phyloP scores from a whole-genome alignment of 2,329 filamentous ascomycete genomes.

The Nigrospora sphaerica region DNA sequence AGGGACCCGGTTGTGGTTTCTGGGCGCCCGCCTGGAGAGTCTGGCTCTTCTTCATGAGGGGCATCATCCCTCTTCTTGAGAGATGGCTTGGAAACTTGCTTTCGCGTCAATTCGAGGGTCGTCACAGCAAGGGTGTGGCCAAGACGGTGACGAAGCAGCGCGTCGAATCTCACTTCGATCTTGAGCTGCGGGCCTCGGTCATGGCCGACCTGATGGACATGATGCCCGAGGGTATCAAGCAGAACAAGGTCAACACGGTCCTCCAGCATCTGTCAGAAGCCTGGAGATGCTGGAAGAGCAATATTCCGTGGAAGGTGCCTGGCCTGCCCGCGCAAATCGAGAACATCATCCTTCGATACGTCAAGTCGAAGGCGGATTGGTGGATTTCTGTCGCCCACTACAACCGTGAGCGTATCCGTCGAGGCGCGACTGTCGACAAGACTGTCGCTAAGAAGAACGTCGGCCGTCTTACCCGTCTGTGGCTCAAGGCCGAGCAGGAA shows the following conservation, averaged over 20 bases:
- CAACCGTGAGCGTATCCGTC: slow-evolving; percentile 92
- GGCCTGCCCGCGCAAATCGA: slow-evolving; percentile 94
- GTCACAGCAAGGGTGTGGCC: slow-evolving; percentile 96
- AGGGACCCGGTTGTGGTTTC: slow-evolving; percentile 96
- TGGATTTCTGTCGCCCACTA: slow-evolving; percentile 99
- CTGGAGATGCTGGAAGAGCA: slow-evolving; percentile 99
- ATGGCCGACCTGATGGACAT: slow-evolving; percentile 99
- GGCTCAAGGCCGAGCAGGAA: slow-evolving; percentile 98
- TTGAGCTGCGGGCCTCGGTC: slow-evolving; percentile 93
- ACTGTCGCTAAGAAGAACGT: slow-evolving; percentile 99
- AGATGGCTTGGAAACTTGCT: slow-evolving; percentile 95
- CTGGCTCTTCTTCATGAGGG: slow-evolving; percentile 98
- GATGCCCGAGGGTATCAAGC: slow-evolving; percentile 99
- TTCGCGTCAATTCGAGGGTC: slow-evolving; percentile 94
- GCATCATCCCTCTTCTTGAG: slow-evolving; percentile 93
- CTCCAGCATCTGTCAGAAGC: slow-evolving; percentile 95
- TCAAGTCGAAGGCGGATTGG: slow-evolving; percentile 99
- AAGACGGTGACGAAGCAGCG: slow-evolving; percentile 99
- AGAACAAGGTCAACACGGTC: slow-evolving; percentile 98
- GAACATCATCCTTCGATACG: slow-evolving; percentile 96
- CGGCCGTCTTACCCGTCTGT: slow-evolving; percentile 85
- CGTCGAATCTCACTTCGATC: slow-evolving; percentile 96
- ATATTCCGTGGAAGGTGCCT: slow-evolving; percentile 99
- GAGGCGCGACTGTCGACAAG: slow-evolving; percentile 96
- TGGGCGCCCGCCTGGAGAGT: slow-evolving; percentile 99